A percentile compares a stretch with the other conserved stretches of the same genome.
phyloP scores from a whole-genome alignment of 257 asterid genomes.

The Plantago major region DNA sequence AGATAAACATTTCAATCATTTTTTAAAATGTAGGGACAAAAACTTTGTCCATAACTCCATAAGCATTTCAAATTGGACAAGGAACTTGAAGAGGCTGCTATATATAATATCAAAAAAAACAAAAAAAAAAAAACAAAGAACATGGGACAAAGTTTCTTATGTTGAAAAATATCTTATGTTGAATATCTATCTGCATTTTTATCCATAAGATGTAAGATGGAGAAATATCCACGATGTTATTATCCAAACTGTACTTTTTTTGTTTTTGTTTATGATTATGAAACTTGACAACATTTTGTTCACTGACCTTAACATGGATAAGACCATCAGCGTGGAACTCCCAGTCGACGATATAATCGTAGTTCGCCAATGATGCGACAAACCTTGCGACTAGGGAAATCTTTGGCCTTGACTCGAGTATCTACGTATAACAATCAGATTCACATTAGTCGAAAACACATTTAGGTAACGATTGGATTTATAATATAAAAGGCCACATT shows the following conservation, averaged over 20 bases:
- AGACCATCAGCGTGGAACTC: slow-evolving; percentile 82
- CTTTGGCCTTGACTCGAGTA: slow-evolving; percentile 69
- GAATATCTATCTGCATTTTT: no score
- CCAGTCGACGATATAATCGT: slow-evolving; percentile 76
- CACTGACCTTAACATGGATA: slow-evolving; percentile 52
- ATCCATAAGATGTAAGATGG: no score
- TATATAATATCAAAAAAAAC: no score
- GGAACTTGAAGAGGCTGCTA: no score
- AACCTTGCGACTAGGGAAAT: slow-evolving; percentile 52
- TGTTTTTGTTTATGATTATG: not conserved
- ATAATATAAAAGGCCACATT: not conserved
- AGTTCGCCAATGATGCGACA: slow-evolving; percentile 69
- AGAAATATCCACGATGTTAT: no score
- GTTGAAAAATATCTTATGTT: no score
- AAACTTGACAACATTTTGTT: not conserved
- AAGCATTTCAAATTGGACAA: no score
- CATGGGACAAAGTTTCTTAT: no score
- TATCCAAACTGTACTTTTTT: no score
- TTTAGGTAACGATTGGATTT: not conserved
- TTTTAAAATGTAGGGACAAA: not conserved
- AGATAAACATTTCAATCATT: not conserved
- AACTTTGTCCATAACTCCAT: no score
- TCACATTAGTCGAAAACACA: not conserved
- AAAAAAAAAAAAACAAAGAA: no score
- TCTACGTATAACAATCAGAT: slow-evolving; percentile 16